A percentile compares a stretch with the other conserved stretches of the same genome.
phyloP scores from a whole-genome alignment of 139 green algal species.

The Chlorella sorokiniana region DNA sequence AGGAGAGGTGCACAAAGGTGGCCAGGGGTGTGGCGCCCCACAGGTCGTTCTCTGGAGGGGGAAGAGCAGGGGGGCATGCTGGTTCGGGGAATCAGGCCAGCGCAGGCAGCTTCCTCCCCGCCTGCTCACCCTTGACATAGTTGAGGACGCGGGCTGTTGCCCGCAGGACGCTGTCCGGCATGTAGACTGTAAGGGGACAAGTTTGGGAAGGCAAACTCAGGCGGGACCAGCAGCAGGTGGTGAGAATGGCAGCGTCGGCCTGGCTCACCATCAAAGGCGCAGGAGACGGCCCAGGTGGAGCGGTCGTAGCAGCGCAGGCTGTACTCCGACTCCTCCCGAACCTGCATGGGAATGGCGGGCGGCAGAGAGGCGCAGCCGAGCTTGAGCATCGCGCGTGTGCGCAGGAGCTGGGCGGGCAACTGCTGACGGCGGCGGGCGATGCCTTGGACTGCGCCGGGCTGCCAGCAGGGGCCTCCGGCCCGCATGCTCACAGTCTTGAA shows the following conservation, averaged over 20 bases:
- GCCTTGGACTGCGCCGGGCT: not conserved
- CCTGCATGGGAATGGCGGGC: not conserved
- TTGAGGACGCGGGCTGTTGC: conserved; percentile 3
- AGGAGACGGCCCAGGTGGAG: conserved; percentile 21
- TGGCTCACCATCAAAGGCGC: not conserved
- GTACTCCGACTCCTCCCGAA: not conserved
- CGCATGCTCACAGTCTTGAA: not conserved
- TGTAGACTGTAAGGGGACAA: not conserved
- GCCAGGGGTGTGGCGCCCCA: conserved; percentile 13
- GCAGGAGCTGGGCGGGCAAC: not conserved
- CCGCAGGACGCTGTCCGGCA: conserved; percentile 1
- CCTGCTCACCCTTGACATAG: not conserved
- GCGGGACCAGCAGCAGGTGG: not conserved
- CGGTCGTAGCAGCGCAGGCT: conserved; percentile 18
- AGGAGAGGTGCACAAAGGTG: not conserved
- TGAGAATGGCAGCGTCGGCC: not conserved
- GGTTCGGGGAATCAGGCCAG: not conserved
- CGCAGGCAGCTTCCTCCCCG: not conserved
- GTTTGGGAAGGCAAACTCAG: not conserved
- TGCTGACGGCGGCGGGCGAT: not conserved
- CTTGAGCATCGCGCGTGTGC: not conserved
- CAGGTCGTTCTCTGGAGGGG: conserved; percentile 3
- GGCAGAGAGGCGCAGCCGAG: not conserved
- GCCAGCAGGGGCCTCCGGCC: not conserved
- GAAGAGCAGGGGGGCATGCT: not conserved